phyloP scores from a whole-genome alignment of 208 protist genomes.

The Trypanosoma cruzi region DNA sequence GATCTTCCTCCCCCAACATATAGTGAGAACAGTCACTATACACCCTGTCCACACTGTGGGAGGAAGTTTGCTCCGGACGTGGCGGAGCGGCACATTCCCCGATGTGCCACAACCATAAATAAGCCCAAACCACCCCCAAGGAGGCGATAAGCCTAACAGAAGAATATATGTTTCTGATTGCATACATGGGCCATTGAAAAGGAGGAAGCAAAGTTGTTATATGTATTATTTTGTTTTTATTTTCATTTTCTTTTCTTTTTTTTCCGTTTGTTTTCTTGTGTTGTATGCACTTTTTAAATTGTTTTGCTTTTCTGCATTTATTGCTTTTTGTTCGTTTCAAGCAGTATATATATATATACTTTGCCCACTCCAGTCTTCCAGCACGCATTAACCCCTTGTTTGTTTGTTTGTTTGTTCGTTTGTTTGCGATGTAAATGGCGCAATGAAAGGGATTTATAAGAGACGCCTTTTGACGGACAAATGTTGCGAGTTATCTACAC shows the following conservation, averaged over 20 bases:
- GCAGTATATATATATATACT: neutral
- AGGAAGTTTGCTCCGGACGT: slow-evolving; percentile 84
- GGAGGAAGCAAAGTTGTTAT: neutral
- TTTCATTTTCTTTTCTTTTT: slow-evolving; percentile 12
- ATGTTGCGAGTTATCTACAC: no score
- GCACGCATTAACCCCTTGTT: neutral
- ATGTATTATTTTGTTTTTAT: neutral
- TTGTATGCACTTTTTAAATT: neutral
- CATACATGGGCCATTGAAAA: neutral
- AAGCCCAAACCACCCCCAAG: slow-evolving; percentile 83
- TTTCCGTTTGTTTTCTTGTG: neutral
- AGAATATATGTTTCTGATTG: neutral
- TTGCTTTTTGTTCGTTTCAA: neutral
- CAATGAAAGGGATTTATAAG: no score
- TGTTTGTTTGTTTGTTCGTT: slow-evolving; percentile 8
- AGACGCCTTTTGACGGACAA: neutral
- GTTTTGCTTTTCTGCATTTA: slow-evolving; percentile 1
- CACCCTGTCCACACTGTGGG: slow-evolving; percentile 84
- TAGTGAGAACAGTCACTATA: slow-evolving; percentile 84
- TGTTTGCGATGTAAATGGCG: no score
- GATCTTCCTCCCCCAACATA: slow-evolving; percentile 90
- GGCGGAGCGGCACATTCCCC: slow-evolving; percentile 87
- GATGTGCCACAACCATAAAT: slow-evolving; percentile 80
- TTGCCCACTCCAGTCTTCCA: neutral
- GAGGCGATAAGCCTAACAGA: slow-evolving; percentile 28